Evolutionary conservation across 495 filamentous ascomycete genomes (phyloP).

Genomic region (Viridothelium virens): DNA sequence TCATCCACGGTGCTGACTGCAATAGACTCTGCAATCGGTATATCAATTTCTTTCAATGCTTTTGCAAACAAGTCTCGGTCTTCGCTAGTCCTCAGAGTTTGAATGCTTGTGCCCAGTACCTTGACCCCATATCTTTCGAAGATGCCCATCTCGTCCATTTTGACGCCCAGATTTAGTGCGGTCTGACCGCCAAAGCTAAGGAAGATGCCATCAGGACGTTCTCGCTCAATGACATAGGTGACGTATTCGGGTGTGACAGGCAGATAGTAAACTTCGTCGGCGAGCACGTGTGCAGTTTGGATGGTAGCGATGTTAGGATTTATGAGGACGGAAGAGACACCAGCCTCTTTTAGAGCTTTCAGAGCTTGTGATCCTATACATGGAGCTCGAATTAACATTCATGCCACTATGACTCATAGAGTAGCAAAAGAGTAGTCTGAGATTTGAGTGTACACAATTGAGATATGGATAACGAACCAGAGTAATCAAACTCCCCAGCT

Average conservation of each 20-base stretch:
- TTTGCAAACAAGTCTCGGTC: constrained; percentile 93
- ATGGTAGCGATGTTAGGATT: constrained; percentile 99
- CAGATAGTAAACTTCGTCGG: constrained; percentile 96
- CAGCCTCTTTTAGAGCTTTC: constrained; percentile 79
- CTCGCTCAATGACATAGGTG: constrained; percentile 87
- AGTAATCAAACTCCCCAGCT: constrained; percentile 98
- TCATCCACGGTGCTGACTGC: constrained; percentile 86
- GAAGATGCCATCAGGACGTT: constrained; percentile 91
- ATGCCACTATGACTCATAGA: not conserved
- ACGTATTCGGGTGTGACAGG: constrained; percentile 97
- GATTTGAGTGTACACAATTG: not conserved
- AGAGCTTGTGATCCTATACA: constrained; percentile 72
- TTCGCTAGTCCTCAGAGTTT: constrained; percentile 89
- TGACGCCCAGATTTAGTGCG: constrained; percentile 87
- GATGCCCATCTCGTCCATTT: constrained; percentile 93
- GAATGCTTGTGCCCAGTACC: constrained; percentile 88
- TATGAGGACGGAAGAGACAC: constrained; percentile 88
- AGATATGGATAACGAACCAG: constrained; percentile 50
- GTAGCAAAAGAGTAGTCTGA: not conserved
- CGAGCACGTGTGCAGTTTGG: constrained; percentile 94
- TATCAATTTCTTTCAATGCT: constrained; percentile 86
- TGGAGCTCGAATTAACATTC: not conserved
- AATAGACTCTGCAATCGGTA: constrained; percentile 92
- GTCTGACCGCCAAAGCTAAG: constrained; percentile 97
- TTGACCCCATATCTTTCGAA: constrained; percentile 92